Evolutionary conservation across 352 stramenopile species (phyloP).

Genomic region (Pythium insidiosum): DNA sequence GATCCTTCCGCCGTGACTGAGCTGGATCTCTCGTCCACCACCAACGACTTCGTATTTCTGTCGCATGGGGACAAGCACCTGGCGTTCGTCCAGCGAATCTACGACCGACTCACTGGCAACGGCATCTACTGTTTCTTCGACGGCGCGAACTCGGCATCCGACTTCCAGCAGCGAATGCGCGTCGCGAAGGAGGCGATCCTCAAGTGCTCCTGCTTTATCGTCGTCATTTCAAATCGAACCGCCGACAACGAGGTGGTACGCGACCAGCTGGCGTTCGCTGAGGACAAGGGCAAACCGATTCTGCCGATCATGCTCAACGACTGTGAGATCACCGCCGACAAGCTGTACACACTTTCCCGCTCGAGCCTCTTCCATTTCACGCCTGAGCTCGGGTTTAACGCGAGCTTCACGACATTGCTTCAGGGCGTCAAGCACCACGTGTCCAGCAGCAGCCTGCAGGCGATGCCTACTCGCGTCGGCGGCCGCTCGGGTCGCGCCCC

Average conservation of each 20-base stretch:
- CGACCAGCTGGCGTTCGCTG: constrained; percentile 73
- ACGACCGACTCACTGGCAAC: constrained; percentile 45
- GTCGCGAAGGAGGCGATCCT: constrained; percentile 72
- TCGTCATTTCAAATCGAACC: constrained; percentile 61
- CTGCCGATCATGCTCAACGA: constrained; percentile 73
- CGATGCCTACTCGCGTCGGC: not conserved
- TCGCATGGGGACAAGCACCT: constrained; percentile 64
- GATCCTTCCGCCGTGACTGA: constrained; percentile 9
- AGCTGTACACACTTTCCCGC: constrained; percentile 71
- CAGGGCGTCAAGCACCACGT: constrained; percentile 36
- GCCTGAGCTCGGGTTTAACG: constrained; percentile 69
- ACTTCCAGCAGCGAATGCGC: constrained; percentile 60
- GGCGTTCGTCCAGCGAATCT: constrained; percentile 50
- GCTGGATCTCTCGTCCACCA: constrained; percentile 17
- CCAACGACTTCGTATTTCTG: constrained; percentile 60
- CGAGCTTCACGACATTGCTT: constrained; percentile 55
- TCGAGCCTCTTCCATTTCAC: constrained; percentile 72
- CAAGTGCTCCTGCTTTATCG: constrained; percentile 64
- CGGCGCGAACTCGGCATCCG: constrained; percentile 25
- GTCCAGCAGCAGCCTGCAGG: not conserved
- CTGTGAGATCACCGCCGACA: constrained; percentile 61
- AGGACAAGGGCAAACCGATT: constrained; percentile 68
- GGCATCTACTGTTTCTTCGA: constrained; percentile 47
- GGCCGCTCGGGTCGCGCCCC: constrained; percentile 8
- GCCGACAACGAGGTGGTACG: constrained; percentile 64